Conservation (phyloP, 73 alveolate genomes). For the Halteria grandinella region DNA sequence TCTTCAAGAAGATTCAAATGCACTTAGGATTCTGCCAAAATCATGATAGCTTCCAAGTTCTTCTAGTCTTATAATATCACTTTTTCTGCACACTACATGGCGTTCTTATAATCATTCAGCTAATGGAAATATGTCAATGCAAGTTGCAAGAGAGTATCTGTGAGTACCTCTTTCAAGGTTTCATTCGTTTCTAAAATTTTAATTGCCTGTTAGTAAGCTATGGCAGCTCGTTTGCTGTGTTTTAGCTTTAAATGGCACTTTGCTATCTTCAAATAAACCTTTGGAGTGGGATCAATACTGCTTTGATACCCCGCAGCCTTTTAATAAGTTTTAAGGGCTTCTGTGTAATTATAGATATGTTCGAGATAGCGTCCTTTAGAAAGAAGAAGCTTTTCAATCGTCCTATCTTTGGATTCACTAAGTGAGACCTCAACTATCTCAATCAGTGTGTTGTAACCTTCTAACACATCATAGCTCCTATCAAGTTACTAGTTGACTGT, state of each 20-base stretch:
- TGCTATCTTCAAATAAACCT: slow-evolving; percentile 43
- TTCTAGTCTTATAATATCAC: neutral
- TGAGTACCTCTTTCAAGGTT: neutral
- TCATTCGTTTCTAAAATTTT: slow-evolving; percentile 13
- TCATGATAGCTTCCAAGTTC: slow-evolving; percentile 38
- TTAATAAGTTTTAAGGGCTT: slow-evolving; percentile 3
- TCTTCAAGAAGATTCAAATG: slow-evolving; percentile 16
- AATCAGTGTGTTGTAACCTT: too few relatives aligned
- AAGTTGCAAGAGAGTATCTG: slow-evolving; percentile 23
- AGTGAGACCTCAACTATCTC: neutral
- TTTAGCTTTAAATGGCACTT: slow-evolving; percentile 51
- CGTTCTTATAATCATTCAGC: slow-evolving; percentile 16
- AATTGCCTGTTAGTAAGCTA: slow-evolving; percentile 39
- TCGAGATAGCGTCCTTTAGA: slow-evolving; percentile 20
- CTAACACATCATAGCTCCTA: too few relatives aligned
- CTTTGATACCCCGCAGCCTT: too few relatives aligned
- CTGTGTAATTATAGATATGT: slow-evolving; percentile 10
- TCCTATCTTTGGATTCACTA: slow-evolving; percentile 10
- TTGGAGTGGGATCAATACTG: too few relatives aligned
- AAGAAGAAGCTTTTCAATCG: slow-evolving; percentile 13
- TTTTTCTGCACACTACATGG: slow-evolving; percentile 15
- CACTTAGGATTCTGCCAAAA: slow-evolving; percentile 23
- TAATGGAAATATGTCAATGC: neutral
- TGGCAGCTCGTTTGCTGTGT: slow-evolving; percentile 36
- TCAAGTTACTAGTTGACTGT: too few relatives aligned